phyloP scores from a whole-genome alignment of 2,329 filamentous ascomycete species.

The Aureobasidium sp. region DNA sequence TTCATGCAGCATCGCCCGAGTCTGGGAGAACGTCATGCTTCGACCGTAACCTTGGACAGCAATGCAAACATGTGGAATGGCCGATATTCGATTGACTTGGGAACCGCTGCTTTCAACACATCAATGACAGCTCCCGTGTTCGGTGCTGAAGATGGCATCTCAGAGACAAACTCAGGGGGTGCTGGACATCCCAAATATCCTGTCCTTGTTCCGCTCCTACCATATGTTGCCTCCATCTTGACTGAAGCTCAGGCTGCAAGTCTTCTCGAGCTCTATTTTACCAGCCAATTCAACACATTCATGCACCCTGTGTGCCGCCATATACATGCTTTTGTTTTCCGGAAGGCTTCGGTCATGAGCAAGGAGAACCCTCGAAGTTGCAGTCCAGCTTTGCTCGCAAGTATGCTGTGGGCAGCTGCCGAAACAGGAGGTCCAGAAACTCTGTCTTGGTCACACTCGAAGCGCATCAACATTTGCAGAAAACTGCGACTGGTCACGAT shows the following conservation, averaged over 20 bases:
- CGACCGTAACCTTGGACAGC: slow-evolving; percentile 13
- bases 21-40: slow-evolving; percentile 10
- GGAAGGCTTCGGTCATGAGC: slow-evolving; percentile 14
- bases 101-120: slow-evolving; percentile 1
- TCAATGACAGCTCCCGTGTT: slow-evolving; percentile 8
- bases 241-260: slow-evolving; percentile 11
- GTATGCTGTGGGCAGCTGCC: slow-evolving; percentile 15
- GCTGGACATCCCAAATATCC: slow-evolving; percentile 10
- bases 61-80: slow-evolving; percentile 14
- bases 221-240: slow-evolving; percentile 13
- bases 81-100: slow-evolving; percentile 11
- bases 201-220: slow-evolving; percentile 11
- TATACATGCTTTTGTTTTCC: slow-evolving; percentile 14
- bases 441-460: slow-evolving; percentile 14
- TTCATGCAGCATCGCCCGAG: slow-evolving; percentile 12
- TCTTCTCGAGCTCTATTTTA: slow-evolving; percentile 14
- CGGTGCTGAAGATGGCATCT: not conserved
- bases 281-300: slow-evolving; percentile 16
- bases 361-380: slow-evolving; percentile 14
- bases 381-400: slow-evolving; percentile 12
- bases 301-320: slow-evolving; percentile 16
- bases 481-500: slow-evolving; percentile 13
- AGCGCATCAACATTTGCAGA: slow-evolving; percentile 9
- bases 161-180: slow-evolving; percentile 11
- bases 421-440: slow-evolving; percentile 15